Base-by-base conservation (phyloP, 257 asterid genomes). In the Solanum pinnatisectum region DNA sequence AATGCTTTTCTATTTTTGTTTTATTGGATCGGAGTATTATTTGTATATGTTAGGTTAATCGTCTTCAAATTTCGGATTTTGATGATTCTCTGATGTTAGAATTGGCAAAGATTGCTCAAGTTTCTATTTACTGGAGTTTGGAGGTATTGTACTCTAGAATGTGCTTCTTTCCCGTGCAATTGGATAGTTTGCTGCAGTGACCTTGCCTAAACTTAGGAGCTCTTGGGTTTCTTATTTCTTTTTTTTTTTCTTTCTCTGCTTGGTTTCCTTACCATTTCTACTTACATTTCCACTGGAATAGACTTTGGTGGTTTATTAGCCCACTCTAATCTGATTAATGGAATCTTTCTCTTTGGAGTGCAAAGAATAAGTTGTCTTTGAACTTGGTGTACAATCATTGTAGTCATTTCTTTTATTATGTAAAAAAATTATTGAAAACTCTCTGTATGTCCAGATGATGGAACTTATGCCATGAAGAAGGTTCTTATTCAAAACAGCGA, bases 401-500 rank as follows among this genome's bases (percentile, higher is more conserved):
- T 25, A 49, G 13, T 49, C 70, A 30, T 81, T 30, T 81, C 30
- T 18, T 81, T 49, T 46, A 49, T 30, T 46, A 39, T 16, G 67
- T 81, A 16, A 46, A 20, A 30, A 3, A 81, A 4, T 5, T 44
- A 30, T 81, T 81, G 67, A 49, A 49, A 81, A 46, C 7, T 30
- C 30, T 81, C 40, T 46, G 40, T 87, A 86, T 87, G 84, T 90
- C 88, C 93, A 97, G 99, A 87, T 87, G 99, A 97, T 92, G 99
- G 99, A 86, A 96, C 97, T 67, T 97, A 97, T 90, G 99, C 99
- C n/a, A 93, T 97, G 98, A 97, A 97, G 95, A 97, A 95, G 91
- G 98, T 97, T 91, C 98, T 97, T 79, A 96, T 97, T 91, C 98
- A 96, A 92, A 95, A 86, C 87, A 91, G 87, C 35, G 99, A 96